Conservation (phyloP, 78 protist species). For the Dictyostelium intermedium region DNA sequence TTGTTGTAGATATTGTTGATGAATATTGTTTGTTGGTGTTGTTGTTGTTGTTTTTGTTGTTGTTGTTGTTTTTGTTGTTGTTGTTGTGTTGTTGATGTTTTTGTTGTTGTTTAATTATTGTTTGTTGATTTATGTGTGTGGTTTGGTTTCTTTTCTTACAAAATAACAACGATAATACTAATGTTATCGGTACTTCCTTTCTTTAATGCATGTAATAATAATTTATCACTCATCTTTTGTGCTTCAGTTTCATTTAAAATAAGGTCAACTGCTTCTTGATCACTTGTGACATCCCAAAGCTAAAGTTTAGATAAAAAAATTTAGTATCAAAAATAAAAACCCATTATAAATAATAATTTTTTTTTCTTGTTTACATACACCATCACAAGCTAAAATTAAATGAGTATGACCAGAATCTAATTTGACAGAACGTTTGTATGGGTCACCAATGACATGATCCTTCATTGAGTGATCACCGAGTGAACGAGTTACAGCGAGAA, state of each 20-base stretch:
- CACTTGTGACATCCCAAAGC: slow-evolving; percentile 87
- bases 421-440: slow-evolving; percentile 31
- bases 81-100: neutral
- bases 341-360: no score
- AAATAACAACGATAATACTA: slow-evolving; percentile 79
- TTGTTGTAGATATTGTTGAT: neutral
- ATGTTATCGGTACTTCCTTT: slow-evolving; percentile 84
- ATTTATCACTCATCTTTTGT: slow-evolving; percentile 77
- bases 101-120: neutral
- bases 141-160: neutral
- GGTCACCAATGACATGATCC: slow-evolving; percentile 82
- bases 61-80: neutral
- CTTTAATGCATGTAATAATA: slow-evolving; percentile 60
- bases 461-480: slow-evolving; percentile 85
- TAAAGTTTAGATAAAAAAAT: neutral
- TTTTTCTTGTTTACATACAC: slow-evolving; percentile 48
- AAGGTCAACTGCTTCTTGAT: slow-evolving; percentile 79
- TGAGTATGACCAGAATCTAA: slow-evolving; percentile 43
- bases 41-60: neutral
- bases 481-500: slow-evolving; percentile 84
- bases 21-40: neutral
- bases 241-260: slow-evolving; percentile 72
- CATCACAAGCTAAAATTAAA: slow-evolving; percentile 88
- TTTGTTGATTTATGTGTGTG: neutral
- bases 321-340: neutral